Conservation (phyloP, 345 rosid species). For the Melaleuca alternifolia region DNA sequence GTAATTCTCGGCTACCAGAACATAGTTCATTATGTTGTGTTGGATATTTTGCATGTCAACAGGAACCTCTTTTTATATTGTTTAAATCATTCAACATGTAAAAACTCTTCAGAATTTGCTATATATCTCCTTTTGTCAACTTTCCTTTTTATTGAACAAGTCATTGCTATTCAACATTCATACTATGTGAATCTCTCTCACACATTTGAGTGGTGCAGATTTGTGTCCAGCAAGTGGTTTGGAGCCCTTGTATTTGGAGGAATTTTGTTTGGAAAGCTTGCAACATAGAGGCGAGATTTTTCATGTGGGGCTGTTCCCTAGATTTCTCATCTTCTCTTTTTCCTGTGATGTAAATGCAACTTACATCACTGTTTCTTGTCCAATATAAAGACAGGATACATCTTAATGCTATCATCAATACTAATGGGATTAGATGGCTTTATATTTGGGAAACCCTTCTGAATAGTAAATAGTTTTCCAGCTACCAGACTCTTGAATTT, state of each 20-base stretch:
- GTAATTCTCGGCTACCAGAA: background rate
- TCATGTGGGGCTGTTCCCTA: background rate
- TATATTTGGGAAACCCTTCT: background rate
- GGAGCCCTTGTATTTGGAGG: slow-evolving; percentile 74
- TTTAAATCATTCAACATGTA: background rate
- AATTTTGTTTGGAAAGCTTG: slow-evolving; percentile 55
- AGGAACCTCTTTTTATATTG: background rate
- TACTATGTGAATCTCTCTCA: background rate
- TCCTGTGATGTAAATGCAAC: background rate
- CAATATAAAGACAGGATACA: background rate
- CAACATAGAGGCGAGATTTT: slow-evolving; percentile 8
- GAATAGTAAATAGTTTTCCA: background rate
- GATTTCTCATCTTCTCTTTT: background rate
- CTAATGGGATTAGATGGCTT: background rate
- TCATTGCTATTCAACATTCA: background rate
- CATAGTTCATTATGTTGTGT: background rate
- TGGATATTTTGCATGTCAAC: background rate
- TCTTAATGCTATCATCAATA: background rate
- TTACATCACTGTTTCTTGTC: background rate
- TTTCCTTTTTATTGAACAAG: background rate
- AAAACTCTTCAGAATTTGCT: background rate
- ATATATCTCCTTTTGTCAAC: background rate
- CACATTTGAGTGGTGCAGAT: slow-evolving; percentile 23
- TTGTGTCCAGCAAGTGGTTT: slow-evolving; percentile 90
- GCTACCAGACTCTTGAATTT: background rate